A percentile compares a stretch with the other conserved stretches of the same genome.
These are phyloP conservation scores for Erodium texanum DNA, from an alignment of 441 rosid species.

Conservation along the genomic window DNA sequence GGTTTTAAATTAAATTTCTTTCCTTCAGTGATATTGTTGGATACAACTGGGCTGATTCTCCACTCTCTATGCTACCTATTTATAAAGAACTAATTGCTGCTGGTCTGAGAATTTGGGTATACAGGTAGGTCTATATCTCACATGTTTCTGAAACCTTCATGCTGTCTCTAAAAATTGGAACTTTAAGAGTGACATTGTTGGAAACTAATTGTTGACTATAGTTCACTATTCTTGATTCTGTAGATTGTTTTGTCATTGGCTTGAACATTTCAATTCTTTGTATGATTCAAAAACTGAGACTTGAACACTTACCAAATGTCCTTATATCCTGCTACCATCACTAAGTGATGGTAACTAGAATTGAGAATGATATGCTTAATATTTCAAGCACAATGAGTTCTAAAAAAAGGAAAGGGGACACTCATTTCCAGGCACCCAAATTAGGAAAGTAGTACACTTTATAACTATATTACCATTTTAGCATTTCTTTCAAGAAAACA, in stretches of 20 bases:
- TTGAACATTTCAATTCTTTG: neutral
- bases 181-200: too few relatives aligned
- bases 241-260: neutral
- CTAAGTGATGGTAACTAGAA: too few relatives aligned
- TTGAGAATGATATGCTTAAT: too few relatives aligned
- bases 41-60: slow-evolving; percentile 67
- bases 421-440: too few relatives aligned
- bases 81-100: slow-evolving; percentile 77
- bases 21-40: slow-evolving; percentile 48
- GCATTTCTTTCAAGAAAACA: too few relatives aligned
- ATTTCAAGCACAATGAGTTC: too few relatives aligned
- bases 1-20: slow-evolving; percentile 9
- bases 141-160: slow-evolving; percentile 6
- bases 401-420: too few relatives aligned
- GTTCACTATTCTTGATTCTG: neutral
- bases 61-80: slow-evolving; percentile 84
- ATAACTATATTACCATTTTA: neutral
- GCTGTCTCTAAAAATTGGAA: neutral
- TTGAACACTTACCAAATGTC: too few relatives aligned
- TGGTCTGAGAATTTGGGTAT: slow-evolving; percentile 77
- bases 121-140: slow-evolving; percentile 37
- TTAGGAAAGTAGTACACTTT: too few relatives aligned
- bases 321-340: too few relatives aligned
- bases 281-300: neutral
- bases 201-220: neutral